Evolutionary conservation across 2,329 filamentous ascomycete species (phyloP), one percentile per base, ranked within the genome.

Genomic region (Diaporthe australafricana): DNA sequence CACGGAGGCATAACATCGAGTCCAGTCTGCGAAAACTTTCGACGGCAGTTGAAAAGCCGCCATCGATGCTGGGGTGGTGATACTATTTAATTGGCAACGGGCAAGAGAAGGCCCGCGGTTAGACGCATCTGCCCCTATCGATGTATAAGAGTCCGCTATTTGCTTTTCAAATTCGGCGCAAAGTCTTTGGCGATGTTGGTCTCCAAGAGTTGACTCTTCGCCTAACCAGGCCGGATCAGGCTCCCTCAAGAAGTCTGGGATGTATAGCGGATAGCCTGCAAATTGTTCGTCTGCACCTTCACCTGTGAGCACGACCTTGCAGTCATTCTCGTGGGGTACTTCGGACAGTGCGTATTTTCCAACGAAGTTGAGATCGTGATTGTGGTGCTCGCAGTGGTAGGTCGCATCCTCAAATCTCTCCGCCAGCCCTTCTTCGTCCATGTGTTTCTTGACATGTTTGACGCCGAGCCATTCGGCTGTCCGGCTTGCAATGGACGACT

Each of bases 241-340:
- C 74, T 89, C 87, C 14, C 83, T 81, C 2, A 90, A 80, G 67
- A 83, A 84, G 67, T 89, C 87, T 0, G 82, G 78, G 0, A 83
- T 75, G 69, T 86, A 86, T 57, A 82, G 79, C 0, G 81, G 78
- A 73, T 90, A 90, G 38, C 88, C 88, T 2, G 80, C 84, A 75
- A 90, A 89, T 65, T 85, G 81, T 79, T 89, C 88, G 73, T 89
- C 88, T 11, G 86, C 79, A 5, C 86, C 87, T 75, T 88, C 86
- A 27, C 84, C 83, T 0, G 87, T 88, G 5, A 90, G 78, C 3
- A 90, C 84, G 5, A 89, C 87, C 71, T 88, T 88, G 76, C 86
- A 82, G 9, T 87, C 87, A 12, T 82, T 78, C 48, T 85, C 79
- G 16, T 79, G 82, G 0, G 85, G 82, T 1, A 86, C 75, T 35